Conservation (phyloP, 495 filamentous ascomycete species). For the Diplogelasinospora grovesii region DNA sequence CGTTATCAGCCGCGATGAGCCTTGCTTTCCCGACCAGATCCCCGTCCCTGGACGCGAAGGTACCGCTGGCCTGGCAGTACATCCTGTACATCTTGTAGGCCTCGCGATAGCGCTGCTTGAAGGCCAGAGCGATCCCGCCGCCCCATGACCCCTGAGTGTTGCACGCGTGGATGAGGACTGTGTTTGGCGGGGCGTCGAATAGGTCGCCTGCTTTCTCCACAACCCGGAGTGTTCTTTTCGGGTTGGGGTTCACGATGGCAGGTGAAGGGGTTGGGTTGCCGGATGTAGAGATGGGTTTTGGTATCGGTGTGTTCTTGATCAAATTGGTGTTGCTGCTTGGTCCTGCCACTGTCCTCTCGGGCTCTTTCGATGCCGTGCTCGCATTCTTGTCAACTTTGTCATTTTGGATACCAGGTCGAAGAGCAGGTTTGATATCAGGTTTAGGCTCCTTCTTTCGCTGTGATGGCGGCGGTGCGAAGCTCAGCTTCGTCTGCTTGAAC, state of each 20-base stretch:
- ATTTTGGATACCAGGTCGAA: too few species aligned
- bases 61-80: constrained; percentile 16
- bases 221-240: constrained; percentile 13
- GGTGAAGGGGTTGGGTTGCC: background rate
- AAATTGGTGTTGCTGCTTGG: too few species aligned
- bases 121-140: constrained; percentile 18
- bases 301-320: too few species aligned
- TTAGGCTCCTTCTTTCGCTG: too few species aligned
- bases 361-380: too few species aligned
- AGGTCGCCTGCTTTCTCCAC: constrained; percentile 13
- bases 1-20: constrained; percentile 6
- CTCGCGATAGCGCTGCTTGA: constrained; percentile 14
- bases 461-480: constrained; percentile 5
- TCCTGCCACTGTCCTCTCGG: too few species aligned
- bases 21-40: constrained; percentile 17
- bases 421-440: too few species aligned
- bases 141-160: constrained; percentile 19
- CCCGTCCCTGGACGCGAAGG: too few species aligned
- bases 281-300: too few species aligned
- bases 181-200: constrained; percentile 18
- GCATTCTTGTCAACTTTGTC: too few species aligned
- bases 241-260: too few species aligned
- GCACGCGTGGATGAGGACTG: constrained; percentile 27
- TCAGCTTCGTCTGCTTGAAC: constrained; percentile 17
- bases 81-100: constrained; percentile 14